Base-by-base conservation (phyloP, 805 yeast species). In the Metschnikowia baotianmanensis region DNA sequence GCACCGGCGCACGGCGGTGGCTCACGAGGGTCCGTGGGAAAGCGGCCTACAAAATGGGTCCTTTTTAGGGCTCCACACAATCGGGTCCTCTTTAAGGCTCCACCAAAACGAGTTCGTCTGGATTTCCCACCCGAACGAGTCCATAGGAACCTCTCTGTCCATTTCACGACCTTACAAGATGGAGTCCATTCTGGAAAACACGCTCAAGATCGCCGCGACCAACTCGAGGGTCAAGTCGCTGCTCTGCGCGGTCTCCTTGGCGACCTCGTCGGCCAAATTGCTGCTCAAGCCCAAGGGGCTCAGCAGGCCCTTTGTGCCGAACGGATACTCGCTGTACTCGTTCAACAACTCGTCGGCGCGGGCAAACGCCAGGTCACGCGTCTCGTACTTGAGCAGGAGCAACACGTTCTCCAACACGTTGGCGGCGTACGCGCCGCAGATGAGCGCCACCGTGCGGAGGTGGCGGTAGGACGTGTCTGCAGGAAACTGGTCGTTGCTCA, bases 401-500 rank as follows among this genome's bases (percentile, higher is more conserved):
- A 90, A 71, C 3, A 88, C 91, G 58, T 91, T 93, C 55, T 93
- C 99, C 52, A 93, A 76, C 10, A 93, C 99, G 60, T 89, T 93
- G 31, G 97, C 99, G 21, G 98, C 97, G 59, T 87, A 88, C 15
- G 96, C 80, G 13, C 95, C 95, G 54, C 90, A 82, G 15, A 88
- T 87, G 50, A 93, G 76, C 18, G 93, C 75, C 31, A 93, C 72
- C 4, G 96, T 76, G 56, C 99, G 79, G 42, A 93, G 72, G 56
- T 78, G 72, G 51, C 82, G 78, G 68, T 77, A 85, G 28, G 83
- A 78, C 1, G 85, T 75, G 10, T 76, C 72, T 20, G 74, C 77
- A 6, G 95, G 86, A 63, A 87, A 86, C 58, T 77, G 85, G 36
- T 66, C 72, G 48, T 75, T 77, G 28, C 62, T 51, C 45, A 57